Percentiles rank a stretch among this genome's conserved stretches.
These are phyloP conservation scores for Tolypocladium endophyticum DNA, from an alignment of 2,329 filamentous ascomycete genomes.

Conservation along the genomic window DNA sequence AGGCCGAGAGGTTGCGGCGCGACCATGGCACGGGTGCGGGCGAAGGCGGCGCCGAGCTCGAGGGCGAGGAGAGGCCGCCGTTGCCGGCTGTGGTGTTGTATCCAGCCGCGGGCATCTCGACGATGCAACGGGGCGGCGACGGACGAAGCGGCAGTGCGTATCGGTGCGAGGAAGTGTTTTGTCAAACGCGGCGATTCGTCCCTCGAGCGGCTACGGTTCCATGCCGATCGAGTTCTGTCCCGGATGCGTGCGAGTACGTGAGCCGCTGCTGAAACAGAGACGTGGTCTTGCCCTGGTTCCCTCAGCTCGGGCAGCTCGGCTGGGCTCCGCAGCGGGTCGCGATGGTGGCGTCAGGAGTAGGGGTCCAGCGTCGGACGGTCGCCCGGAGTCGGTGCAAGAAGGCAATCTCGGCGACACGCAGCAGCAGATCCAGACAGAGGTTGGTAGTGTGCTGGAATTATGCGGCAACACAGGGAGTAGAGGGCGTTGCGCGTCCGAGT, in stretches of 20 bases:
- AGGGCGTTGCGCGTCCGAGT: background rate
- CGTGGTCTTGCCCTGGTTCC: background rate
- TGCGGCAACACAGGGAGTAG: background rate
- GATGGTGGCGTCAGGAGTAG: background rate
- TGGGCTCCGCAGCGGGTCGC: background rate
- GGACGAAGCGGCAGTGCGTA: background rate
- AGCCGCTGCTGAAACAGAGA: background rate
- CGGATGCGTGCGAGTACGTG: background rate
- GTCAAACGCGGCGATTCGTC: background rate
- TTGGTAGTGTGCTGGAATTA: background rate
- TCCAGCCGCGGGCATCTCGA: background rate
- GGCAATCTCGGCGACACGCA: background rate
- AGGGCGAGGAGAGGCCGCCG: slow-evolving; percentile 3
- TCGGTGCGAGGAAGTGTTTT: background rate
- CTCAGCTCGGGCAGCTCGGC: background rate
- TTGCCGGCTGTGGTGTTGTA: background rate
- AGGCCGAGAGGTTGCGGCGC: background rate
- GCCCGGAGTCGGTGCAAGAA: too few species aligned
- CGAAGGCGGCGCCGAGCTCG: background rate
- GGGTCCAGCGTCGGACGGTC: background rate
- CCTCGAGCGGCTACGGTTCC: background rate
- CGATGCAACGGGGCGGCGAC: background rate
- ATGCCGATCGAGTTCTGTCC: background rate
- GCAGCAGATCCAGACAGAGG: background rate
- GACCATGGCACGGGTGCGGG: background rate